These are phyloP conservation scores for Pulveroboletus sp. DNA, from an alignment of 768 basidiomycete genomes.

Conservation along the genomic window DNA sequence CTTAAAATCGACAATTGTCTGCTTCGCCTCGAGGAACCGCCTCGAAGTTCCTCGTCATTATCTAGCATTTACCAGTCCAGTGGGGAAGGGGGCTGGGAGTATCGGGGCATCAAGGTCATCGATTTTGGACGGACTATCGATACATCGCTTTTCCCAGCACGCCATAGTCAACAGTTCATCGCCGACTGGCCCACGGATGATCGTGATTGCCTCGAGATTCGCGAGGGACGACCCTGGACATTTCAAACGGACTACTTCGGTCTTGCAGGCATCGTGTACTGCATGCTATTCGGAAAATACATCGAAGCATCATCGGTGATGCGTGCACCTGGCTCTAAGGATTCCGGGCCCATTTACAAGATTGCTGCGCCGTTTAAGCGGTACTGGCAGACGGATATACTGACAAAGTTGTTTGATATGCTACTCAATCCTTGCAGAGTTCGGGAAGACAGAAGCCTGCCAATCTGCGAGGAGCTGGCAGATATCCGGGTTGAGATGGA, in stretches of 20 bases:
- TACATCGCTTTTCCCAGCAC: constrained; percentile 66
- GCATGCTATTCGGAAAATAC: constrained; percentile 96
- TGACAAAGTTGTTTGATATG: constrained; percentile 79
- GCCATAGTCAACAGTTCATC: constrained; percentile 65
- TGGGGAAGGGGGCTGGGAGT: constrained; percentile 80
- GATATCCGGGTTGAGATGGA: constrained; percentile 78
- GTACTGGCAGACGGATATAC: constrained; percentile 91
- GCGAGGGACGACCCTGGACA: constrained; percentile 81
- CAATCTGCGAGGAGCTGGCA: constrained; percentile 65
- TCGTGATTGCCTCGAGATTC: constrained; percentile 88
- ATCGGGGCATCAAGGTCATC: constrained; percentile 88
- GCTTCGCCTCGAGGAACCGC: constrained; percentile 82
- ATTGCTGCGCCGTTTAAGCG: constrained; percentile 79
- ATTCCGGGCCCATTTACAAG: constrained; percentile 44
- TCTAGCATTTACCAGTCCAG: constrained; percentile 67
- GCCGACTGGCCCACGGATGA: constrained; percentile 89
- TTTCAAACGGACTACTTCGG: constrained; percentile 96
- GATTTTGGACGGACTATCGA: constrained; percentile 98
- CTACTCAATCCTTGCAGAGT: constrained; percentile 78
- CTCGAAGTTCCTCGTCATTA: constrained; percentile 67
- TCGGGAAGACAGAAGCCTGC: constrained; percentile 54
- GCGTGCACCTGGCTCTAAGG: constrained; percentile 30
- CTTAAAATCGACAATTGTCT: constrained; percentile 99
- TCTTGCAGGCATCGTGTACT: constrained; percentile 90
- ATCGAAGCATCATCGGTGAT: constrained; percentile 67